Conservation (phyloP, 345 rosid genomes). For the Cardamine resedifolia region DNA sequence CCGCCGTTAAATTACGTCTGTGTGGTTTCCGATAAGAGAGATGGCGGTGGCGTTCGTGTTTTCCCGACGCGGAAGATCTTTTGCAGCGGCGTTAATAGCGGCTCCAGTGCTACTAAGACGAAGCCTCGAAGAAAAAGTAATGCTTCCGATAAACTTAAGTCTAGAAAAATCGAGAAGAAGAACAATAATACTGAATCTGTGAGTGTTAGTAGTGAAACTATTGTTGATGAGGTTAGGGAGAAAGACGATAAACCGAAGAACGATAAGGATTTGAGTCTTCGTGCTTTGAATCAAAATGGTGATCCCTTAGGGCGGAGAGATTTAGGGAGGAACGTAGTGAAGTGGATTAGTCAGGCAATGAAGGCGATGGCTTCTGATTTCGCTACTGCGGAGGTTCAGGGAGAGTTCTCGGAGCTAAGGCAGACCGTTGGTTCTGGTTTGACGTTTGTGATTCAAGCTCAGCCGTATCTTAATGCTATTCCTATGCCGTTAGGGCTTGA, state of each 20-base stretch:
- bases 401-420: conserved; percentile 71
- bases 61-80: conserved; percentile 29
- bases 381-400: conserved; percentile 69
- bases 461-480: conserved; percentile 74
- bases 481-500: conserved; percentile 88
- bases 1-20: conserved; percentile 43
- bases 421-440: conserved; percentile 82
- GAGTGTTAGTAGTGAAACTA: conserved; percentile 23
- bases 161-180: conserved; percentile 19
- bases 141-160: conserved; percentile 26
- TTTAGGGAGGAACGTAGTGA: conserved; percentile 72
- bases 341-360: conserved; percentile 86
- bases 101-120: conserved; percentile 42
- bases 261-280: conserved; percentile 34
- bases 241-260: conserved; percentile 15
- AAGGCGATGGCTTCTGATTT: conserved; percentile 80
- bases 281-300: conserved; percentile 63
- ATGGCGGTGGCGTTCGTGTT: conserved; percentile 22
- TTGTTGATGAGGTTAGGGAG: conserved; percentile 23
- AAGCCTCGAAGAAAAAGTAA: conserved; percentile 43
- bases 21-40: conserved; percentile 27
- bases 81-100: conserved; percentile 34
- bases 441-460: conserved; percentile 87
- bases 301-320: conserved; percentile 81
- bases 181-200: not conserved